Evolutionary conservation across 75 land plant species (phyloP), one percentile per base, ranked within the genome.

Genomic region (Adiantum capillusveneris): DNA sequence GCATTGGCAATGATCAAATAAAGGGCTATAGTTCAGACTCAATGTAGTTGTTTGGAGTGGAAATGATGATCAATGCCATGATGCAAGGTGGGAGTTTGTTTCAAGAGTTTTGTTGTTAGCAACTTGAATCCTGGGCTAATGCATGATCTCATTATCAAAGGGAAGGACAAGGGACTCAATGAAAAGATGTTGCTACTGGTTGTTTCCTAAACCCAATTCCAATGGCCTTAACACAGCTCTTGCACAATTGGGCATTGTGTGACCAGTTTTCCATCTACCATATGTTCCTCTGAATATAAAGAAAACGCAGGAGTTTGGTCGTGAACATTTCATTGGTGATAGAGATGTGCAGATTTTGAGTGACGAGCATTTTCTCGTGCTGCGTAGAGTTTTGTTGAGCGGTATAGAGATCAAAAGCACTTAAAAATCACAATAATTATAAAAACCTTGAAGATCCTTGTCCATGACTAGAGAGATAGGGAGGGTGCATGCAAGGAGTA

Each of bases 21-120:
- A 59, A 69, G 25, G 45, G 56, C 2, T 85, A 88, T 54, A 67
- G 74, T n/a, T 74, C 13, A 46, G 66, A 9, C 71, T 74, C 49
- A 79, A 81, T 6, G 39, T 88, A 25, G 75, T 64, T 28, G 71
- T 81, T 14, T 88, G 93, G 93, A 88, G 93, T 68, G 93, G 93
- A 5, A 88, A 88, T 50, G 93, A 88, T 59, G 83, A 85, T 54
- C 61, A 88, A 44, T 88, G 89, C 48, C 93, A 88, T 69, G 93
- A 88, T 69, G 79, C 93, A 9, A 81, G 90, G 65, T 88, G 93
- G 93, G 54, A 48, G 39, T 73, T 51, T 78, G 93, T 79, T 26
- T 90, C 86, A 44, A 65, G 59, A 48, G 93, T 14, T 88, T 90
- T 25, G 93, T 88, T 46, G 60, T 73, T 12, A 88, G 90, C 69